These are phyloP conservation scores for Fomes fomentarius DNA, from an alignment of 1,284 basidiomycete species.

Conservation along the genomic window DNA sequence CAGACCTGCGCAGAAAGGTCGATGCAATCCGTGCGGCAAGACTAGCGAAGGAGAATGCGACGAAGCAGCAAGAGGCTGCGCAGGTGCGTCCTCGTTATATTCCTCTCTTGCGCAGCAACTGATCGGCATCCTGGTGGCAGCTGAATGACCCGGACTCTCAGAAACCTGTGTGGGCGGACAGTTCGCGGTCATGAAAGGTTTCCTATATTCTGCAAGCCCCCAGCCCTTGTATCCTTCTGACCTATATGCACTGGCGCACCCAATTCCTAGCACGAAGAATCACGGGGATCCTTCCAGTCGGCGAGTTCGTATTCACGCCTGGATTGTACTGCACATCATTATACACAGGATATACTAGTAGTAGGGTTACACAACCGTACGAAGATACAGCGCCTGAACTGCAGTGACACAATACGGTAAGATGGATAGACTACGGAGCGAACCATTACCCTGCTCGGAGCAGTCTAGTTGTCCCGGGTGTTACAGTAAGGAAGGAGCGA, in stretches of 20 bases:
- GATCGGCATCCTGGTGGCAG: conserved; percentile 16
- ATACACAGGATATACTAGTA: conserved; percentile 11
- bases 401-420: conserved; percentile 11
- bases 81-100: conserved; percentile 47
- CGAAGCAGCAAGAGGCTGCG: conserved; percentile 52
- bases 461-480: background rate
- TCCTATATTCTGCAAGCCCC: background rate
- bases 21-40: conserved; percentile 63
- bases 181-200: conserved; percentile 16
- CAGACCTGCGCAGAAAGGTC: conserved; percentile 68
- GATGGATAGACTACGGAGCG: conserved; percentile 4
- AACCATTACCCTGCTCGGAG: background rate
- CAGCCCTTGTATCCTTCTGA: background rate
- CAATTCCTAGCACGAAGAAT: too few species aligned
- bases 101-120: conserved; percentile 9
- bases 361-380: conserved; percentile 16
- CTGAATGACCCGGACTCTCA: conserved; percentile 47
- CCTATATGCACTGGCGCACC: too few species aligned
- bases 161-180: conserved; percentile 56
- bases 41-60: conserved; percentile 55
- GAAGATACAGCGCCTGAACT: conserved; percentile 14
- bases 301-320: too few species aligned
- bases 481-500: conserved; percentile 10
- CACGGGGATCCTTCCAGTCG: too few species aligned
- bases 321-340: conserved; percentile 7